phyloP scores from a whole-genome alignment of 73 alveolate genomes.

The Paramecium sonneborni region DNA sequence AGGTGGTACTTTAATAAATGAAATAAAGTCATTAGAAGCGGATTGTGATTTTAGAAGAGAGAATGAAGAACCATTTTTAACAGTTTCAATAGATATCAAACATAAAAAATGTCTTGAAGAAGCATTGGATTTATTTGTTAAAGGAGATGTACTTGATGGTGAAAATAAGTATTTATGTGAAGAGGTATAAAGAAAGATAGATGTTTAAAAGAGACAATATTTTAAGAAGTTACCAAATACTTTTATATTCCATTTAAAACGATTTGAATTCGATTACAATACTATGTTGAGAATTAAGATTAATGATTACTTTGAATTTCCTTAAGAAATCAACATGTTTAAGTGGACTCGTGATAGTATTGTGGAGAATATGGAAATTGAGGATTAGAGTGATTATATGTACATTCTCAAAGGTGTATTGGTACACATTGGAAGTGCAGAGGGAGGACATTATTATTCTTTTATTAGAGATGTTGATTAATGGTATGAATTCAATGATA shows the following conservation, averaged over 20 bases:
- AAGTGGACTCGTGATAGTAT: conserved; percentile 78
- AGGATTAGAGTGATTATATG: conserved; percentile 48
- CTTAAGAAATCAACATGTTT: conserved; percentile 84
- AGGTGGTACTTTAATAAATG: conserved; percentile 72
- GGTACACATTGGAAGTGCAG: conserved; percentile 70
- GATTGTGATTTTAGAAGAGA: conserved; percentile 88
- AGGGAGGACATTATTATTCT: conserved; percentile 73
- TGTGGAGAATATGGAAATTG: conserved; percentile 34
- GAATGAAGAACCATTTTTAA: conserved; percentile 86
- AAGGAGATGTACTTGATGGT: conserved; percentile 79
- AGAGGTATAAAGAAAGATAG: conserved; percentile 72
- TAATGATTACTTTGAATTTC: conserved; percentile 95
- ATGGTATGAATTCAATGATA: conserved; percentile 64
- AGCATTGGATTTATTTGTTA: conserved; percentile 77
- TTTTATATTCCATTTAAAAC: conserved; percentile 84
- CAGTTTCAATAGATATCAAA: conserved; percentile 85
- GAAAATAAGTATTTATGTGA: conserved; percentile 81
- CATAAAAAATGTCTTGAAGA: conserved; percentile 77
- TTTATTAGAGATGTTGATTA: conserved; percentile 66
- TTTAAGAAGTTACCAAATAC: conserved; percentile 81
- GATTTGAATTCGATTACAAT: conserved; percentile 94
- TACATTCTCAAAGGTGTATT: conserved; percentile 67
- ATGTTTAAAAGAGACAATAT: conserved; percentile 77
- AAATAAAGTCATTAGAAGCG: conserved; percentile 74
- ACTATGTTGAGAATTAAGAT: conserved; percentile 90